Evolutionary conservation across 192 early-diverging fungal species (phyloP).

Genomic region (Coemansia sp.): DNA sequence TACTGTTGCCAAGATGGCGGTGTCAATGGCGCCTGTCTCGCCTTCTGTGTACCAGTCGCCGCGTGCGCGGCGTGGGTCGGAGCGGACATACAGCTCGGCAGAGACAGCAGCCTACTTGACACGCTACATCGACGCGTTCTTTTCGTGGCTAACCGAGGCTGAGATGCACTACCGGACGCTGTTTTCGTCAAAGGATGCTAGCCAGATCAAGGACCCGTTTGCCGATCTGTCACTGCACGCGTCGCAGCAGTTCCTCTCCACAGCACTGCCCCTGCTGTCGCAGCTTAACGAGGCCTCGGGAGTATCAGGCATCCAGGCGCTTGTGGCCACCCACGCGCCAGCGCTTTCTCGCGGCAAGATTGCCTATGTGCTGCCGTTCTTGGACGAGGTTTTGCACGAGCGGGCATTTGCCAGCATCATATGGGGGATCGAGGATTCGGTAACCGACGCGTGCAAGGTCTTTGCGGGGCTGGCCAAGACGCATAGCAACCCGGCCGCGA

Average conservation of each 20-base stretch:
- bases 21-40: background rate
- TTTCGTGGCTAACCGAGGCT: conserved; percentile 36
- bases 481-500: background rate
- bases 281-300: conserved; percentile 33
- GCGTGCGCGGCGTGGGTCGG: background rate
- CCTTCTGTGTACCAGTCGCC: background rate
- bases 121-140: conserved; percentile 29
- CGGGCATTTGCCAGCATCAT: conserved; percentile 41
- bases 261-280: conserved; percentile 12
- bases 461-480: background rate
- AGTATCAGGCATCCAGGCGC: conserved; percentile 15
- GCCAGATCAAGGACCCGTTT: conserved; percentile 12
- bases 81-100: conserved; percentile 2
- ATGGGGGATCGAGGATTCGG: conserved; percentile 17
- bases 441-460: conserved; percentile 6
- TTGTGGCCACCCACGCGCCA: conserved; percentile 20
- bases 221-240: conserved; percentile 27
- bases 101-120: conserved; percentile 28
- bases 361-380: conserved; percentile 23
- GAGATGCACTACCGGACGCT: conserved; percentile 38
- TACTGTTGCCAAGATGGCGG: background rate
- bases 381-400: conserved; percentile 22
- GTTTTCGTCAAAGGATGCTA: conserved; percentile 4
- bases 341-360: conserved; percentile 14
- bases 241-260: conserved; percentile 17